Conservation (phyloP, 2,329 filamentous ascomycete species). For the Ophiostoma perfectum region DNA sequence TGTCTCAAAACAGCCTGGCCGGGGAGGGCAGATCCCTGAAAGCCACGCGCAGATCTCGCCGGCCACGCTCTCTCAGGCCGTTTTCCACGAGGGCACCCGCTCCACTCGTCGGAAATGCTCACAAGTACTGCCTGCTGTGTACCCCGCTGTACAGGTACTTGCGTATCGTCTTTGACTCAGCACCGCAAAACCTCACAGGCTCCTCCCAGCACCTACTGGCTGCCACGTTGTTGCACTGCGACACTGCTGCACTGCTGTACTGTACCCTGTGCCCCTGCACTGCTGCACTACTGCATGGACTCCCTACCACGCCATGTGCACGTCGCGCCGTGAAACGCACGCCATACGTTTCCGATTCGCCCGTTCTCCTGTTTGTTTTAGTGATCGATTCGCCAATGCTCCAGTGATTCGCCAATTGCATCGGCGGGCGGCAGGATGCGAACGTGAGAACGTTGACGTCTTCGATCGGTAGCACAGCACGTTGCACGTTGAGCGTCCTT, state of each 20-base stretch:
- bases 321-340: not conserved
- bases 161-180: not conserved
- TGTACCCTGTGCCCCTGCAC: not conserved
- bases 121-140: not conserved
- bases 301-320: not conserved
- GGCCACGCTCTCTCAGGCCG: constrained; percentile 27
- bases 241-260: not conserved
- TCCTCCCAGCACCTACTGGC: not conserved
- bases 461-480: not conserved
- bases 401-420: not conserved
- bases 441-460: not conserved
- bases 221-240: not conserved
- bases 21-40: constrained; percentile 34
- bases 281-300: not conserved
- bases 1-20: constrained; percentile 31
- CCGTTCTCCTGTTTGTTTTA: not conserved
- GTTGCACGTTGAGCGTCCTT: not conserved
- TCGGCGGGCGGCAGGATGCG: not conserved
- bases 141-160: constrained; percentile 11
- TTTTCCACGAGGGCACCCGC: constrained; percentile 1
- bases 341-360: constrained; percentile 1
- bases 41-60: constrained; percentile 39
- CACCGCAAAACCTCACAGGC: not conserved
- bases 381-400: not conserved
- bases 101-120: not conserved